Evolutionary conservation across 352 stramenopile species (phyloP).

Genomic region (Halophytophthora polymorphica): DNA sequence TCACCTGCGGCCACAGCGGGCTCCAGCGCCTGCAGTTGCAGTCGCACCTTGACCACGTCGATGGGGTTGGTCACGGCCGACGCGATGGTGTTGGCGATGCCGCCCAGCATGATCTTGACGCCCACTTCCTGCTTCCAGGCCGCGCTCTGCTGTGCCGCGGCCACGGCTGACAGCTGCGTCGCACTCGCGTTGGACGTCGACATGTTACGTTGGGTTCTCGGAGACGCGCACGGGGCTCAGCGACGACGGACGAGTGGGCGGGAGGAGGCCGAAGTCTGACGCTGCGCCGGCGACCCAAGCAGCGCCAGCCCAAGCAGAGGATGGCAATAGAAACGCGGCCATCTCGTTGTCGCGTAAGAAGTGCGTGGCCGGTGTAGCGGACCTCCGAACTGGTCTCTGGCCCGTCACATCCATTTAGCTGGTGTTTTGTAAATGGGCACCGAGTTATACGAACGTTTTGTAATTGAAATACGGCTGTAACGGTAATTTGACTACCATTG

Average conservation of each 20-base stretch:
- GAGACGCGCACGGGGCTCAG: not conserved
- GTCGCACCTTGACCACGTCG: constrained; percentile 57
- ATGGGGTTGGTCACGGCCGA: constrained; percentile 52
- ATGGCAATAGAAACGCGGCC: no score
- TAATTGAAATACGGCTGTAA: no score
- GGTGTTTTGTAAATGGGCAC: no score
- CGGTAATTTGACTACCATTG: no score
- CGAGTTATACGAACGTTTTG: no score
- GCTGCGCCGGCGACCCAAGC: not conserved
- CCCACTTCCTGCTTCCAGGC: constrained; percentile 41
- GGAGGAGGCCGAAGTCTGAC: constrained; percentile 18
- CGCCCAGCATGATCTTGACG: constrained; percentile 55
- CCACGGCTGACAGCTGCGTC: constrained; percentile 12
- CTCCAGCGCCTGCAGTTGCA: constrained; percentile 50
- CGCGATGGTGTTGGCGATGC: constrained; percentile 47
- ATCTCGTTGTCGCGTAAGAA: no score
- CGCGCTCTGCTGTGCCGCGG: constrained; percentile 21
- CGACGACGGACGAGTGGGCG: constrained; percentile 2
- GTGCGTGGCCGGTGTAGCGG: no score
- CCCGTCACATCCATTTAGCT: no score
- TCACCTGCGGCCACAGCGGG: constrained; percentile 17
- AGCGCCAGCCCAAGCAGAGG: not conserved
- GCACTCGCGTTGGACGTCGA: constrained; percentile 16
- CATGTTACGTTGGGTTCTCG: constrained; percentile 5
- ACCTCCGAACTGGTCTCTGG: no score